Base-by-base conservation (phyloP, 371 early-diverging fungal species). In the Apophysomyces variabilis region DNA sequence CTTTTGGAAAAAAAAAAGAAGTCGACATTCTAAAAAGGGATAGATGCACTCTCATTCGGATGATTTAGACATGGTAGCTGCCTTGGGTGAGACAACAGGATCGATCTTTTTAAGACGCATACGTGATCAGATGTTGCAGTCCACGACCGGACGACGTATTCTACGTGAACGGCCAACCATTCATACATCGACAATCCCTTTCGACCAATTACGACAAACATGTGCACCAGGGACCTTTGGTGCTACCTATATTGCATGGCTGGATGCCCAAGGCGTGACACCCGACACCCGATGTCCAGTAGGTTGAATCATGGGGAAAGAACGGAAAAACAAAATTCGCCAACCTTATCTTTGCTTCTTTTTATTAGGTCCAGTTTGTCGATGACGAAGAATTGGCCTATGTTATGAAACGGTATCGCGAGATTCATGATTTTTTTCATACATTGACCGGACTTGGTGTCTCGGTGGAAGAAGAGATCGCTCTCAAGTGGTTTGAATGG, bases 391-490 rank as follows among this genome's bases (percentile, higher is more conserved):
- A 98, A 64, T 74, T 96, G 35, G 97, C 96, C 4, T 98, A 96
- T 69, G 92, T 98, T 37, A 93, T 98, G 89, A 85, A 85, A 66
- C 83, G 99, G 60, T 96, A 97, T 72, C 90, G 99, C 5, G 91
- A 97, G 75, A 89, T 91, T 35, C 98, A 98, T 67, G 98, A 98
- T 73, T 95, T 97, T 69, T 95, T 90, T 73, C 99, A 98, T 72
- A 87, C 92, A 7, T 70, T 98, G 57, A 89, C 93, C 9, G 96
- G 93, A 12, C 65, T 96, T 35, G 90, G 93, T 7, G 91, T 93
- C 1, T 88, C 93, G 2, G 93, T 97, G 7, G 93, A 94, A 67
- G 96, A 90, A 58, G 99, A 98, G 78, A 77, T 98, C 59, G 96
- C 93, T 3, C 77, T 98, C 44, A 98, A 98, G 79, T 94, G 94